Conservation (phyloP, 129 eudicot genomes). For the Centrapalus pauciflorus region DNA sequence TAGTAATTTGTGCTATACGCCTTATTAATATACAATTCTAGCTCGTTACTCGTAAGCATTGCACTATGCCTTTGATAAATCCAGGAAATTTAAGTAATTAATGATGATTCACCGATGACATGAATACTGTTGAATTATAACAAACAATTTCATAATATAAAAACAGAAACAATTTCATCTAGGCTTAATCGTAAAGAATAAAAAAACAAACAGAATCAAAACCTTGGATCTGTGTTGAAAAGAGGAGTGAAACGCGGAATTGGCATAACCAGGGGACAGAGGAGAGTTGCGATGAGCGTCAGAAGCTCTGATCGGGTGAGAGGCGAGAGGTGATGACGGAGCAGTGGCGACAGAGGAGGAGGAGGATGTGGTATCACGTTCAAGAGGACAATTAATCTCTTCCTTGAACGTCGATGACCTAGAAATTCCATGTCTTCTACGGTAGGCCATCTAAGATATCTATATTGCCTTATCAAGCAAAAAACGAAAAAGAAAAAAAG, state of each 20-base stretch:
- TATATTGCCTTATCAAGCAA: not conserved
- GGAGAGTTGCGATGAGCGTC: constrained; percentile 16
- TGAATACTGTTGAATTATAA: not conserved
- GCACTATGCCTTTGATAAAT: not conserved
- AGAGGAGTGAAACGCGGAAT: not conserved
- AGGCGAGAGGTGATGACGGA: constrained; percentile 15
- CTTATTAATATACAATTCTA: no score
- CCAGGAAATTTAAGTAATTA: not conserved
- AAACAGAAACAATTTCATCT: not conserved
- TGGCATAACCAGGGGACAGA: constrained; percentile 6
- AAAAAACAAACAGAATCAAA: not conserved
- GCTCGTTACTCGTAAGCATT: not conserved
- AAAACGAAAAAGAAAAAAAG: not conserved
- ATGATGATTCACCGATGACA: not conserved
- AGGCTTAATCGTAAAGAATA: not conserved
- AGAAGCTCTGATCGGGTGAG: constrained; percentile 1
- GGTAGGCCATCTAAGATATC: constrained; percentile 27
- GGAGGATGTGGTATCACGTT: not conserved
- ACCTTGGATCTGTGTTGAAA: constrained; percentile 21
- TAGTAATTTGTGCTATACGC: no score
- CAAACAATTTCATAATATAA: not conserved
- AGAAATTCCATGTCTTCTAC: constrained; percentile 19
- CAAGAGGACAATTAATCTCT: constrained; percentile 1
- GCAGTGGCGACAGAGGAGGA: constrained; percentile 9
- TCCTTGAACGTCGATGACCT: constrained; percentile 29